Conservation (phyloP, 305 asterid species). For the Fraxinus paxiana region DNA sequence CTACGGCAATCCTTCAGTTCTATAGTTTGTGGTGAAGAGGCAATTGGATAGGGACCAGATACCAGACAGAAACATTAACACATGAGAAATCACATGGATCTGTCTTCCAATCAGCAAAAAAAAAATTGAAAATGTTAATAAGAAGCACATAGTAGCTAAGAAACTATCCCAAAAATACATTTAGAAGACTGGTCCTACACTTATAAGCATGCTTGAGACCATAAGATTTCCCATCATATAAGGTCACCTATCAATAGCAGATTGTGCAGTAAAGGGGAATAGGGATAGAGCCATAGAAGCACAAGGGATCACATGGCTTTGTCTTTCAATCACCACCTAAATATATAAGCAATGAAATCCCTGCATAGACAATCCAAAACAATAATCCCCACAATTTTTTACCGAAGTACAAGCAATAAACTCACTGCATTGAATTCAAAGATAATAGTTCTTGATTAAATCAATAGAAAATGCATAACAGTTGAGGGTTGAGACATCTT, state of each 20-base stretch:
- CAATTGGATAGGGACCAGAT: background rate
- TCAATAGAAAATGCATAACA: background rate
- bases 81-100: constrained; percentile 26
- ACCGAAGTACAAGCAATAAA: background rate
- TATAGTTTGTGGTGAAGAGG: background rate
- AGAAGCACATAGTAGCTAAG: background rate
- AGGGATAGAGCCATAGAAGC: background rate
- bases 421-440: background rate
- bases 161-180: background rate
- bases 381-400: background rate
- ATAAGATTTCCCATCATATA: background rate
- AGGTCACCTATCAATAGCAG: background rate
- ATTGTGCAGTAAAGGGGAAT: background rate
- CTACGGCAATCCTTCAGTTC: background rate
- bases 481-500: background rate
- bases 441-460: background rate
- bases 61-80: constrained; percentile 2
- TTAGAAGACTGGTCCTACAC: background rate
- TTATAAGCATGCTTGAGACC: background rate
- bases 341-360: background rate
- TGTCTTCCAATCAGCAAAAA: constrained; percentile 12
- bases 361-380: background rate
- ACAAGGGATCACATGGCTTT: background rate
- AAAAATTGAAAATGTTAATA: background rate
- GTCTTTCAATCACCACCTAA: background rate